These are phyloP conservation scores for Annona cherimola DNA, from an alignment of 164 flowering plant species.

Conservation along the genomic window DNA sequence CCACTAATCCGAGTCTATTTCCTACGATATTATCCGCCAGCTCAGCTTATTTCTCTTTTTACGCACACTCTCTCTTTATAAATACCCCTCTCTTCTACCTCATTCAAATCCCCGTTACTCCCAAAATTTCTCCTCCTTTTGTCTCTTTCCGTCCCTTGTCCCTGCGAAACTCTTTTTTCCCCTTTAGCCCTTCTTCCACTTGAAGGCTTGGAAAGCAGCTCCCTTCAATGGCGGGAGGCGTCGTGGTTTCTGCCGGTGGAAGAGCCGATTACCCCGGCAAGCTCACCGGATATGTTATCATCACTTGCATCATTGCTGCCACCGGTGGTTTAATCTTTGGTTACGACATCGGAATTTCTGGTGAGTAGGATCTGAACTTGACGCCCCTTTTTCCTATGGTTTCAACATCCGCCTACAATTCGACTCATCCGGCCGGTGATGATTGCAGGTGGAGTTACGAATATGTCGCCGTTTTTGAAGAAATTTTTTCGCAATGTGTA, in stretches of 20 bases:
- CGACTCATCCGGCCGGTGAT: background rate
- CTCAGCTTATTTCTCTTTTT: background rate
- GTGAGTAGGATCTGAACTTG: constrained; percentile 6
- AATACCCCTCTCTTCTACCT: background rate
- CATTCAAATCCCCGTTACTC: background rate
- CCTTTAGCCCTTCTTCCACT: too few relatives aligned
- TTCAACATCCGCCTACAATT: background rate
- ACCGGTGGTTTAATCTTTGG: constrained; percentile 30
- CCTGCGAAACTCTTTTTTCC: too few relatives aligned
- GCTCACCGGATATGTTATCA: constrained; percentile 11
- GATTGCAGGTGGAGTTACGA: constrained; percentile 32
- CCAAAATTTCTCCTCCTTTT: background rate
- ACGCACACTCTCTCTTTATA: background rate
- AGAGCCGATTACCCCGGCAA: constrained; percentile 39
- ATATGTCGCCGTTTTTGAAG: constrained; percentile 27
- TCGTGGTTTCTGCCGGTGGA: constrained; percentile 15
- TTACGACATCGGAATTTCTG: constrained; percentile 30
- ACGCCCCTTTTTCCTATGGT: background rate
- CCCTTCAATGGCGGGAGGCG: constrained; percentile 47
- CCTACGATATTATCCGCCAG: background rate
- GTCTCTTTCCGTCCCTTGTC: background rate
- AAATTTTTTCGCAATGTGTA: constrained; percentile 29
- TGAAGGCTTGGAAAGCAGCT: background rate
- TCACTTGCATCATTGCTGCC: constrained; percentile 21
- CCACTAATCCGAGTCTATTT: too few relatives aligned